A percentile compares a stretch with the other conserved stretches of the same genome.
phyloP scores from a whole-genome alignment of 306 rosid species.

The Vigna radiata region DNA sequence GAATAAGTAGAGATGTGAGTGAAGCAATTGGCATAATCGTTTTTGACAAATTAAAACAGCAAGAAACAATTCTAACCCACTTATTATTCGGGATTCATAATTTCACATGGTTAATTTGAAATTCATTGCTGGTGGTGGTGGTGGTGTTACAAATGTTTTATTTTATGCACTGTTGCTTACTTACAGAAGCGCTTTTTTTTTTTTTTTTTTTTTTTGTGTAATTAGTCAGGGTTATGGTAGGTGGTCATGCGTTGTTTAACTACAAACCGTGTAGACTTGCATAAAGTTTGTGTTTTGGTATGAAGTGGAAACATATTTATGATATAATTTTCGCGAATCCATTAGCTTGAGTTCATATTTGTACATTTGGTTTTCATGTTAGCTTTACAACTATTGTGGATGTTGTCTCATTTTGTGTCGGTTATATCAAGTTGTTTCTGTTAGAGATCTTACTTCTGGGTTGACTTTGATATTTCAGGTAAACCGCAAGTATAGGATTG shows the following conservation, averaged over 20 bases:
- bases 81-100: slow-evolving; percentile 17
- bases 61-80: slow-evolving; percentile 13
- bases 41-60: slow-evolving; percentile 4
- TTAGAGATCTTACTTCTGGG: slow-evolving; percentile 30
- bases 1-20: slow-evolving; percentile 13
- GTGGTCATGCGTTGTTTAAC: slow-evolving; percentile 4
- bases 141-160: not conserved
- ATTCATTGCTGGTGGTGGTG: not conserved
- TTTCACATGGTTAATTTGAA: slow-evolving; percentile 8
- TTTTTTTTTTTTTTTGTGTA: slow-evolving; percentile 15
- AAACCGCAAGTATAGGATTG: slow-evolving; percentile 83
- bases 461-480: slow-evolving; percentile 62
- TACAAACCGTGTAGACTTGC: slow-evolving; percentile 1
- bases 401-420: slow-evolving; percentile 32
- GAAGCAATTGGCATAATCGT: slow-evolving; percentile 1
- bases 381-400: slow-evolving; percentile 25
- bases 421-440: slow-evolving; percentile 30
- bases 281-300: not conserved
- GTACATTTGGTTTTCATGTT: not conserved
- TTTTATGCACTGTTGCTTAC: slow-evolving; percentile 27
- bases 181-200: not conserved
- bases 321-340: not conserved
- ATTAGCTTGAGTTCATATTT: slow-evolving; percentile 31
- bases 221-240: slow-evolving; percentile 10
- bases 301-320: slow-evolving; percentile 19